Percentiles rank a stretch among this genome's conserved stretches.
Conservation (phyloP, 2,329 filamentous ascomycete species). For the Domatiomyces catenatus region DNA sequence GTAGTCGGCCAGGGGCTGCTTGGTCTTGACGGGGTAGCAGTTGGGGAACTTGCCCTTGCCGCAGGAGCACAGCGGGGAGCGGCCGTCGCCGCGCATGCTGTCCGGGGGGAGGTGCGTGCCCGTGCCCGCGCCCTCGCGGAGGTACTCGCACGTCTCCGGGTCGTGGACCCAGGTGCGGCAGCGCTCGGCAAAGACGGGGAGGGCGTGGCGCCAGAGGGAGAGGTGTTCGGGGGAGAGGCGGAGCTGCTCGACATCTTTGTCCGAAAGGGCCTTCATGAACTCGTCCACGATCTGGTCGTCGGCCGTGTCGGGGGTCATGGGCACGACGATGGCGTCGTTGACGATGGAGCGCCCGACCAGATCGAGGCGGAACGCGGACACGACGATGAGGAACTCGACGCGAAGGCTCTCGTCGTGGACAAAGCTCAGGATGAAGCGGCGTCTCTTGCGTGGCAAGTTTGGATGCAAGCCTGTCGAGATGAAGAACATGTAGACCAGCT, state of each 20-base stretch:
- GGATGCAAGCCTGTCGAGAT: not conserved
- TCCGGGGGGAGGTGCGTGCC: conserved; percentile 17
- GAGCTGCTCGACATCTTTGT: not conserved
- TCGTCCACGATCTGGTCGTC: not conserved
- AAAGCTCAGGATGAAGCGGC: not conserved
- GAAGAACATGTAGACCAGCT: not conserved
- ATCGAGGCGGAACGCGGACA: conserved; percentile 19
- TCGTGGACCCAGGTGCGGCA: conserved; percentile 26
- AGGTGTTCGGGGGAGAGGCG: conserved; percentile 15
- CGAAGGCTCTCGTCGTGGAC: conserved; percentile 1
- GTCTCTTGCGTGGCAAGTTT: not conserved
- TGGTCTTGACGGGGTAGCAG: conserved; percentile 8
- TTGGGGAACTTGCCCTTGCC: conserved; percentile 19
- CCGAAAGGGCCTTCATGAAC: too few species aligned
- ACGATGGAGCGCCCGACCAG: conserved; percentile 18
- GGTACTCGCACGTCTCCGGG: conserved; percentile 21
- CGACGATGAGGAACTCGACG: conserved; percentile 17
- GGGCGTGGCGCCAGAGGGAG: conserved; percentile 20
- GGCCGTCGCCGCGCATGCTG: conserved; percentile 1
- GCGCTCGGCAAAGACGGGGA: conserved; percentile 24
- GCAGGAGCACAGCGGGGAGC: conserved; percentile 22
- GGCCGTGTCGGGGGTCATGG: conserved; percentile 12
- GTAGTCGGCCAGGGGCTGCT: conserved; percentile 12
- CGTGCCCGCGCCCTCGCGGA: conserved; percentile 11
- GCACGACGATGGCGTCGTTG: conserved; percentile 21